These are phyloP conservation scores for Chenopodium suecicum DNA, from an alignment of 148 eudicot species.

Conservation along the genomic window DNA sequence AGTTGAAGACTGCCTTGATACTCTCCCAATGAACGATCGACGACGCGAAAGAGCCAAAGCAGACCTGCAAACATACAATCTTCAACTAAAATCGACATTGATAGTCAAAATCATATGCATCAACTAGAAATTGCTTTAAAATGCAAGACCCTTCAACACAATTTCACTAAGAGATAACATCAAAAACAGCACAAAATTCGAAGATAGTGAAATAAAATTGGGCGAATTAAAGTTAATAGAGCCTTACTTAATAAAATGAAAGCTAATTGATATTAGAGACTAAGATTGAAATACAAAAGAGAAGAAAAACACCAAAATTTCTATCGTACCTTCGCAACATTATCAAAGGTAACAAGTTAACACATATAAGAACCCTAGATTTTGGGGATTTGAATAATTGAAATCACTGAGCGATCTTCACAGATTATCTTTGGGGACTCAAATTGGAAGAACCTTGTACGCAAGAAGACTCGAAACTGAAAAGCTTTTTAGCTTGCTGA, in stretches of 20 bases:
- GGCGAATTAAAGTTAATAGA: not conserved
- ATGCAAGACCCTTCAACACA: not conserved
- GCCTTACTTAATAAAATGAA: not conserved
- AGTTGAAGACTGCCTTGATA: conserved; percentile 34
- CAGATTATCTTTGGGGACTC: not conserved
- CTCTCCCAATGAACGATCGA: conserved; percentile 36
- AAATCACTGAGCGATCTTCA: conserved; percentile 2
- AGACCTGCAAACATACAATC: conserved; percentile 40
- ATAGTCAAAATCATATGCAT: not conserved
- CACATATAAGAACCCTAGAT: conserved; percentile 24
- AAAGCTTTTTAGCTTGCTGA: not conserved
- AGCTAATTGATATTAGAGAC: not conserved
- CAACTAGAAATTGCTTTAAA: not conserved
- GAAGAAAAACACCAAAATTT: not conserved
- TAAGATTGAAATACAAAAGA: not conserved
- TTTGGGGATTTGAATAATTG: not conserved
- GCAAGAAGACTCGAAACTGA: no score
- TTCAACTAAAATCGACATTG: not conserved
- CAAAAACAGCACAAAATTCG: not conserved
- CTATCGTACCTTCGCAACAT: conserved; percentile 24
- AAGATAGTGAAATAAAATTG: not conserved
- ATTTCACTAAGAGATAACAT: not conserved
- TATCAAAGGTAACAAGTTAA: not conserved
- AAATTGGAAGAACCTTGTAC: not conserved
- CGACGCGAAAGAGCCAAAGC: conserved; percentile 51